Percentiles rank a stretch among this genome's conserved stretches.
Evolutionary conservation across 2,329 filamentous ascomycete genomes (phyloP).

Genomic region (Hymenoscyphus repandus): DNA sequence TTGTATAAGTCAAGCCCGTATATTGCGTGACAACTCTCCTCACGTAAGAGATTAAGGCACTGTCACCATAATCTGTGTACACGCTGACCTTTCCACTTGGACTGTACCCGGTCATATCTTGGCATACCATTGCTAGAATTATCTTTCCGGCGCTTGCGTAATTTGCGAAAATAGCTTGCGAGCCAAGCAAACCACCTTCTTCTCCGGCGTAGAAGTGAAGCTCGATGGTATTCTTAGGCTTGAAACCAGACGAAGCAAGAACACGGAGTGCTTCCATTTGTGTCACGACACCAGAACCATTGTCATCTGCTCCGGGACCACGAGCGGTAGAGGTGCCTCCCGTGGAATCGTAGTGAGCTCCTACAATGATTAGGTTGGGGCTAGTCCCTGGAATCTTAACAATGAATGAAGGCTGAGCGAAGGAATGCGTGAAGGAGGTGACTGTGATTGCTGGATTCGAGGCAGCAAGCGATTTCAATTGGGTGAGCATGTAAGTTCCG

Average conservation of each 20-base stretch:
- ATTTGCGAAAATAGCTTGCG: constrained; percentile 75
- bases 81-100: constrained; percentile 1
- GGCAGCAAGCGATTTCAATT: constrained; percentile 5
- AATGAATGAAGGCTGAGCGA: constrained; percentile 10
- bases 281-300: constrained; percentile 85
- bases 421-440: constrained; percentile 8
- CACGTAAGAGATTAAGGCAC: constrained; percentile 1
- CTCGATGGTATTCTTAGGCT: constrained; percentile 78
- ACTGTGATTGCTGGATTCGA: constrained; percentile 7
- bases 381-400: constrained; percentile 11
- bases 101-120: constrained; percentile 78
- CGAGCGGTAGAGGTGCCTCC: not conserved
- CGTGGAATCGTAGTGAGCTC: constrained; percentile 85
- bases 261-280: constrained; percentile 85
- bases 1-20: not conserved
- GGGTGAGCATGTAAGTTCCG: constrained; percentile 4
- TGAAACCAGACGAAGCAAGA: constrained; percentile 62
- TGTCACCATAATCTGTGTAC: constrained; percentile 6
- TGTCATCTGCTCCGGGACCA: constrained; percentile 86
- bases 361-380: constrained; percentile 57
- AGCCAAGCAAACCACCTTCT: constrained; percentile 78
- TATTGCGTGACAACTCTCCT: constrained; percentile 3
- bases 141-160: constrained; percentile 68
- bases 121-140: constrained; percentile 91
- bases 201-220: constrained; percentile 95